Evolutionary conservation across 805 yeast genomes (phyloP), one percentile per base, ranked within the genome.

Genomic region (Groenewaldozyma tartarivorans): DNA sequence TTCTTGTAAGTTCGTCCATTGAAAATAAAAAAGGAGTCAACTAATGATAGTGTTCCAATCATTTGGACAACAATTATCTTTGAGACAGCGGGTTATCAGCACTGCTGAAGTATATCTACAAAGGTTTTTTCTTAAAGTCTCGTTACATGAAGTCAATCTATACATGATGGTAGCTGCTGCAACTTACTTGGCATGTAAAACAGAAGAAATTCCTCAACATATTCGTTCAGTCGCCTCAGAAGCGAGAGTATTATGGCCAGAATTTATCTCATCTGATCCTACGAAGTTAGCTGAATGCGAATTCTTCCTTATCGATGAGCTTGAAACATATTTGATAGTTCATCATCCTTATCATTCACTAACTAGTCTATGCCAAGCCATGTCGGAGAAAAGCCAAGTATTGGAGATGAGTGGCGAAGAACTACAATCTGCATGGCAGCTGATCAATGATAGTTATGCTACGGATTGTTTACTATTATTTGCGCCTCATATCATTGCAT

Each of bases 151-250:
- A 56, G 72, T 87, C 42, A 92, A 92, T 55, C 65, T 83, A 1
- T 90, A 87, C 54, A 62, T 87, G 33, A 61, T 88, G 41, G 80
- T 86, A 7, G 77, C 98, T 0, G 78, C 97, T 0, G 79, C 92
- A 49, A 69, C 90, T 2, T 92, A 92, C 54, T 69, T 92, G 22
- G 88, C 96, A 0, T 82, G 96, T 63, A 90, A 92, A 57, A 81
- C 87, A 26, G 97, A 92, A 58, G 98, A 92, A 60, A 81, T 85
- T 51, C 97, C 98, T 1, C 94, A 83, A 54, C 96, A 92, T 56
- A 86, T 92, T 6, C 64, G 96, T 41, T 75, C 88, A 1, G 71
- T 92, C 6, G 74, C 85, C 18, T 70, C 78, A 16, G 97, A 90
- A 56, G 92, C 96, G 1, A 64, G 95, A 40, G 80, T 80, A 30